A percentile compares a stretch with the other conserved stretches of the same genome.
Conservation (phyloP, 192 early-diverging fungal species). For the Obelidium mucronatum region DNA sequence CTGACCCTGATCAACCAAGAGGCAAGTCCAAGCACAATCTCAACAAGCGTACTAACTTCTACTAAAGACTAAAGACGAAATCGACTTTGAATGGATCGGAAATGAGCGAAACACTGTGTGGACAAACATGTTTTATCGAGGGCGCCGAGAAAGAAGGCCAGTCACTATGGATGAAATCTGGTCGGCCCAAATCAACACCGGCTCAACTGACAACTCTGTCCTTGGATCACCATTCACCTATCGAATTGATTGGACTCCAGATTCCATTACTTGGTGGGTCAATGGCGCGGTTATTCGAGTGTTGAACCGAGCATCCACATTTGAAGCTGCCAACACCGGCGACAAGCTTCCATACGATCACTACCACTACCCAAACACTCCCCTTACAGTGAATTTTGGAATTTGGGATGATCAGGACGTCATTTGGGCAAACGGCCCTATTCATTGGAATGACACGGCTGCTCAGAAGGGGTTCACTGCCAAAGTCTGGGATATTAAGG, state of each 20-base stretch:
- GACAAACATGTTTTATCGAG: no score
- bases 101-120: no score
- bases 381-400: neutral
- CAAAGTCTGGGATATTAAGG: neutral
- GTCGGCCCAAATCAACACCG: neutral
- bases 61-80: conserved; percentile 15
- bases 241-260: conserved; percentile 32
- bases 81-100: no score
- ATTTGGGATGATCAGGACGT: conserved; percentile 1
- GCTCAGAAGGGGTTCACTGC: neutral
- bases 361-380: conserved; percentile 8
- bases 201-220: neutral
- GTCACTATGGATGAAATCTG: neutral
- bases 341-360: conserved; percentile 13
- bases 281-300: conserved; percentile 5
- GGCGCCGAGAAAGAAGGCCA: conserved; percentile 9
- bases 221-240: neutral
- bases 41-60: no score
- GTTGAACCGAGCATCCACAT: neutral
- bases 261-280: conserved; percentile 21
- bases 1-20: conserved; percentile 28
- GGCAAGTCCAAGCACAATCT: no score
- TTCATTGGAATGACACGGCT: neutral
- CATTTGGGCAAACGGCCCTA: conserved; percentile 5
- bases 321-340: conserved; percentile 4